A percentile compares a stretch with the other conserved stretches of the same genome.
Evolutionary conservation across 768 basidiomycete species (phyloP).

Genomic region (Leucosporidium creatinivorum): DNA sequence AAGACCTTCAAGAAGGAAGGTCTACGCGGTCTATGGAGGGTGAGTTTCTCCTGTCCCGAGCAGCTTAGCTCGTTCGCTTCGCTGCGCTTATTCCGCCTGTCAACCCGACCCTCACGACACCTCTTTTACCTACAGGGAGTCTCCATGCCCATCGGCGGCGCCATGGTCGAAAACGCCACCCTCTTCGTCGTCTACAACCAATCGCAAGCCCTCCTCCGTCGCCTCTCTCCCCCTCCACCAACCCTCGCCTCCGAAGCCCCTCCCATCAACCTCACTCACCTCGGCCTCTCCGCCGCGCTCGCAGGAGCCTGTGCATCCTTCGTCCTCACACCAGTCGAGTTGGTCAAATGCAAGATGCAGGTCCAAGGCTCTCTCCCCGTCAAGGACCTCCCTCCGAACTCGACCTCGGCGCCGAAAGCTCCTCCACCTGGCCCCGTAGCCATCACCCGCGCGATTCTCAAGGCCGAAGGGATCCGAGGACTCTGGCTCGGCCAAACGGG

Average conservation of each 20-base stretch:
- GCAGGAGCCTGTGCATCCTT: constrained; percentile 82
- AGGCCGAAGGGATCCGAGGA: constrained; percentile 63
- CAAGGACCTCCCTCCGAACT: neutral
- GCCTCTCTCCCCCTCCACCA: constrained; percentile 37
- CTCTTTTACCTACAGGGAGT: constrained; percentile 60
- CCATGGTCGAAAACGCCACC: constrained; percentile 84
- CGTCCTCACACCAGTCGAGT: constrained; percentile 87
- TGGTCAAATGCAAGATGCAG: constrained; percentile 97
- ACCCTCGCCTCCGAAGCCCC: constrained; percentile 30
- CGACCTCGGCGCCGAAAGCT: constrained; percentile 15
- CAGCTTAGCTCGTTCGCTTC: constrained; percentile 27
- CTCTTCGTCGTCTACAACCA: constrained; percentile 81
- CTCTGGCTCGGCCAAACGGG: constrained; percentile 97
- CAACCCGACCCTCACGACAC: neutral
- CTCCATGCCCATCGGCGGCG: constrained; percentile 81
- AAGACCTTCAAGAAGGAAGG: constrained; percentile 79
- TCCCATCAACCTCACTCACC: constrained; percentile 58
- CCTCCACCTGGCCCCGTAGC: constrained; percentile 64
- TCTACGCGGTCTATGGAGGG: constrained; percentile 74
- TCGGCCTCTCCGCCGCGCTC: constrained; percentile 73
- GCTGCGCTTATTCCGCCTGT: constrained; percentile 13
- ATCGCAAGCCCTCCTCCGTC: constrained; percentile 45
- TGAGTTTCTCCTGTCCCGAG: constrained; percentile 44
- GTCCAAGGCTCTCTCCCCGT: constrained; percentile 67
- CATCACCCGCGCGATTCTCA: constrained; percentile 59